Percentiles rank a stretch among this genome's conserved stretches.
phyloP scores from a whole-genome alignment of 2,329 filamentous ascomycete genomes.

The Arthrobotrys megalospora region DNA sequence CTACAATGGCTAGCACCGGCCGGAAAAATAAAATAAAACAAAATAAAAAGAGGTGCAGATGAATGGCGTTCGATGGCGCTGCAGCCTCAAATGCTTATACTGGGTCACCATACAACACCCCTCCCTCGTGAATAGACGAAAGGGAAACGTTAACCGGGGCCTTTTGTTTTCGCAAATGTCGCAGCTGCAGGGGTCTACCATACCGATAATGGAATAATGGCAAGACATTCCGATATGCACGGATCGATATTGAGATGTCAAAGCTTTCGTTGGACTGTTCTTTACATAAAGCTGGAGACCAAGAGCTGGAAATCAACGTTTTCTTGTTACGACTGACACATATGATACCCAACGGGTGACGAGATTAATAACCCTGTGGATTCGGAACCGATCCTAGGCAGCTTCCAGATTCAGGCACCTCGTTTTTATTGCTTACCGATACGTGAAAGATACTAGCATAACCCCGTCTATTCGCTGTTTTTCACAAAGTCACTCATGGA shows the following conservation, averaged over 20 bases:
- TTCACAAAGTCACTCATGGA: constrained; percentile 16
- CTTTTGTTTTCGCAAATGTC: constrained; percentile 15
- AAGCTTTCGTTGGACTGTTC: constrained; percentile 10
- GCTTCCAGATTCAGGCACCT: constrained; percentile 61
- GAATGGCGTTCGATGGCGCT: constrained; percentile 50
- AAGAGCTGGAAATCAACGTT: constrained; percentile 4
- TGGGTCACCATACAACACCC: constrained; percentile 6
- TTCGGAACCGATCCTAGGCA: constrained; percentile 60
- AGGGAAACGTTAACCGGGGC: constrained; percentile 30
- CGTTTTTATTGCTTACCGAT: constrained; percentile 30
- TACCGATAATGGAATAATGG: constrained; percentile 20
- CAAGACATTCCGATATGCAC: constrained; percentile 25
- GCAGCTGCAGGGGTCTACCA: not conserved
- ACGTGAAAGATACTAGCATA: constrained; percentile 2
- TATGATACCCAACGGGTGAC: constrained; percentile 40
- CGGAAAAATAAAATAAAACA: not conserved
- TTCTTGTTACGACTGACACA: constrained; percentile 19
- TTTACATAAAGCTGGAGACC: not conserved
- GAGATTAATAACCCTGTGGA: constrained; percentile 53
- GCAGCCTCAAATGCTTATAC: constrained; percentile 56
- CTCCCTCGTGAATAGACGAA: constrained; percentile 6
- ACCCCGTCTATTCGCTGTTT: not conserved
- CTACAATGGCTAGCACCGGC: constrained; percentile 20
- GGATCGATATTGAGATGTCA: constrained; percentile 20
- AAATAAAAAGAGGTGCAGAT: not conserved